Percentiles rank a stretch among this genome's conserved stretches.
These are phyloP conservation scores for Coemansia sp. DNA, from an alignment of 192 early-diverging fungal species.

Conservation along the genomic window DNA sequence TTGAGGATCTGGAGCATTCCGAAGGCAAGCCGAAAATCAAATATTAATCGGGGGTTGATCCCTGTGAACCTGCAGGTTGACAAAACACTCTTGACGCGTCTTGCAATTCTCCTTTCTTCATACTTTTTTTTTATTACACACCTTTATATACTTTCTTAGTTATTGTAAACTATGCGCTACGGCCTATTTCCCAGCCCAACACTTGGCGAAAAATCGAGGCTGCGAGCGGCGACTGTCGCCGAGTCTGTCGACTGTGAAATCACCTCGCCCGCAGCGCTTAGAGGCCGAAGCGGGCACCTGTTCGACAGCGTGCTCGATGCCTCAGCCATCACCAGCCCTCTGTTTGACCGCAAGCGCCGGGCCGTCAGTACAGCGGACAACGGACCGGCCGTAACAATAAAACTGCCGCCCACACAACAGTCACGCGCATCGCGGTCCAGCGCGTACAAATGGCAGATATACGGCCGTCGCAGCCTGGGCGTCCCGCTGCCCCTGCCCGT, in stretches of 20 bases:
- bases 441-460: constrained; percentile 7
- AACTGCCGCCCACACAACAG: constrained; percentile 1
- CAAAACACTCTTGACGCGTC: not conserved
- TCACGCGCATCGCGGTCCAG: not conserved
- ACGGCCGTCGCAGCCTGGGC: constrained; percentile 16
- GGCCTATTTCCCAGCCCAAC: not conserved
- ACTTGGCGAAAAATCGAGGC: not conserved
- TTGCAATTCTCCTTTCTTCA: not conserved
- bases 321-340: not conserved
- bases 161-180: constrained; percentile 6
- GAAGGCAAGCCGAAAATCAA: constrained; percentile 37
- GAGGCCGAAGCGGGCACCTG: too few relatives aligned
- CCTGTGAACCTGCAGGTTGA: not conserved
- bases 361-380: not conserved
- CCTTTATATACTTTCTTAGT: not conserved
- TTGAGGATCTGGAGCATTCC: constrained; percentile 38
- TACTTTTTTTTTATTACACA: not conserved
- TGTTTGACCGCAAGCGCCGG: constrained; percentile 8
- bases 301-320: not conserved
- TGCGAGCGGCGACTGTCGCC: not conserved
- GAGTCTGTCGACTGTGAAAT: not conserved
- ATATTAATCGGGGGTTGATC: constrained; percentile 10
- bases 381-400: not conserved
- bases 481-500: constrained; percentile 19
- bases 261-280: not conserved